A percentile compares a stretch with the other conserved stretches of the same genome.
These are phyloP conservation scores for Coniochaeta sp. DNA, from an alignment of 2,329 filamentous ascomycete genomes.

Conservation along the genomic window DNA sequence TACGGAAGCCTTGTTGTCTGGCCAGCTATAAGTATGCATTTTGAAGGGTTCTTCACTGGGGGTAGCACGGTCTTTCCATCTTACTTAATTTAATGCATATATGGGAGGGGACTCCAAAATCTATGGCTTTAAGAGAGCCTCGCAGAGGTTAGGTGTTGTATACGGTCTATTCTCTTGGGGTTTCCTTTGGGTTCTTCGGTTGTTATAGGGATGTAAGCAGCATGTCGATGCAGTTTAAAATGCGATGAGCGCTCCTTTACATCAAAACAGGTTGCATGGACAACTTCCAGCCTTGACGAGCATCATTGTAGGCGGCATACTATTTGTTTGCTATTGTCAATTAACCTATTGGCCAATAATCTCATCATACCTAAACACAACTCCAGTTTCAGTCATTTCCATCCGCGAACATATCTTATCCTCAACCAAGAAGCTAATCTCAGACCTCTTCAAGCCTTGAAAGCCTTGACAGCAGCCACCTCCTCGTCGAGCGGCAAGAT, in stretches of 20 bases:
- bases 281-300: not conserved
- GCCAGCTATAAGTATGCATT: constrained; percentile 51
- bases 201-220: not conserved
- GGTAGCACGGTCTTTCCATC: not conserved
- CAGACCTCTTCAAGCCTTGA: constrained; percentile 2
- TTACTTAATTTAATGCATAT: constrained; percentile 4
- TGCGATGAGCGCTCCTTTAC: not conserved
- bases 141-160: not conserved
- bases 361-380: not conserved
- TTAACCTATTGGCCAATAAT: no score
- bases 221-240: not conserved
- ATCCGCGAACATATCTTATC: not conserved
- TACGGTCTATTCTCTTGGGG: not conserved
- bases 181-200: not conserved
- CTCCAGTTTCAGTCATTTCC: not conserved
- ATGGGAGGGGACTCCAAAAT: not conserved
- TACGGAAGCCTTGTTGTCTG: constrained; percentile 72
- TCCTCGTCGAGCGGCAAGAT: constrained; percentile 74
- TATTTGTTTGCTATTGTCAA: not conserved
- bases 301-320: no score
- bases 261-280: not conserved
- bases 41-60: constrained; percentile 4
- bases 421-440: not conserved
- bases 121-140: not conserved
- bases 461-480: constrained; percentile 48